These are phyloP conservation scores for Phaeosphaeria sp. DNA, from an alignment of 2,329 filamentous ascomycete genomes.

Conservation along the genomic window DNA sequence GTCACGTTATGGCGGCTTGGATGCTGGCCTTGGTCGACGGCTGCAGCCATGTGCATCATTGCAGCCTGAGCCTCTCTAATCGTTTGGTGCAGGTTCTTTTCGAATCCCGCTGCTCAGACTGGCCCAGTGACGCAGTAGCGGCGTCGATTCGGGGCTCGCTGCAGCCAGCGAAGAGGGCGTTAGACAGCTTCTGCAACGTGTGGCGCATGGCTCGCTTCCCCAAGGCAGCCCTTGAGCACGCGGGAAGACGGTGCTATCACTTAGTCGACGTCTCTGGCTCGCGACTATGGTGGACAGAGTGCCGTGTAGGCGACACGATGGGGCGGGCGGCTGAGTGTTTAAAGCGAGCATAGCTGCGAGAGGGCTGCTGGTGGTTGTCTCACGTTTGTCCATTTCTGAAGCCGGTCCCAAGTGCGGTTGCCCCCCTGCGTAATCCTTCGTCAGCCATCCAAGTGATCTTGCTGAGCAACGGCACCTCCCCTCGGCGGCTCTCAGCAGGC, in stretches of 20 bases:
- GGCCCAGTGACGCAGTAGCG: constrained; percentile 9
- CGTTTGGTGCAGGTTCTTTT: constrained; percentile 12
- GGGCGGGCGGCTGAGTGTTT: constrained; percentile 25
- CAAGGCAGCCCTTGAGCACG: constrained; percentile 8
- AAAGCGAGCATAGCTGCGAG: constrained; percentile 25
- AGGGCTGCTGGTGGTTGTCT: constrained; percentile 34
- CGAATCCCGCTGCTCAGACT: constrained; percentile 18
- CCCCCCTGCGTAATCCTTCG: constrained; percentile 33
- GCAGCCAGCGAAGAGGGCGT: constrained; percentile 20
- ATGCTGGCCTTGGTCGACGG: constrained; percentile 27
- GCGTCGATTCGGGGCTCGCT: constrained; percentile 14
- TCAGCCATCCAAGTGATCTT: constrained; percentile 17
- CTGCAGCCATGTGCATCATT: constrained; percentile 27
- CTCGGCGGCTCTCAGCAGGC: constrained; percentile 8
- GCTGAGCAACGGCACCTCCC: constrained; percentile 9
- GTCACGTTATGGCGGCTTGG: constrained; percentile 22
- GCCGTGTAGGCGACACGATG: constrained; percentile 34
- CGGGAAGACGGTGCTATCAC: constrained; percentile 25
- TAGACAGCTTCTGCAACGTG: constrained; percentile 32
- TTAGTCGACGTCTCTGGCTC: constrained; percentile 13
- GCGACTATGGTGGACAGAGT: constrained; percentile 13
- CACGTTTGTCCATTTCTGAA: constrained; percentile 31
- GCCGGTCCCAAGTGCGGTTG: constrained; percentile 19
- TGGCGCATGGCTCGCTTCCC: constrained; percentile 24
- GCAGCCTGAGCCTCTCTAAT: constrained; percentile 23